Conservation (phyloP, 75 land plant genomes). For the Adiantum capillusveneris region DNA sequence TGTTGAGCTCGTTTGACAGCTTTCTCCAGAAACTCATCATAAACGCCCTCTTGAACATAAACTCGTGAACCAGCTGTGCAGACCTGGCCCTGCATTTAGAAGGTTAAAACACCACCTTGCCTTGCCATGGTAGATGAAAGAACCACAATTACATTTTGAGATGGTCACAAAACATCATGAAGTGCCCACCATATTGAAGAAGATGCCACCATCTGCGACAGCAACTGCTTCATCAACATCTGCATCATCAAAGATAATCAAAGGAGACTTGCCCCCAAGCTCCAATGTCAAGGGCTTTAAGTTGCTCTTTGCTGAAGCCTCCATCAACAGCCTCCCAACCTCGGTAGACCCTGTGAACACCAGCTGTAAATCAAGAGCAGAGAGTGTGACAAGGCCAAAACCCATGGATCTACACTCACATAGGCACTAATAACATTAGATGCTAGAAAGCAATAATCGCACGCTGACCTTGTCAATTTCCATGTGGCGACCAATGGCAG, state of each 20-base stretch:
- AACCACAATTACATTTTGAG: too few species aligned
- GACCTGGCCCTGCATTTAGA: conserved; percentile 20
- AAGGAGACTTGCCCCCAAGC: conserved; percentile 42
- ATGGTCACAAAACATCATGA: too few species aligned
- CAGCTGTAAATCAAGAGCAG: conserved; percentile 6
- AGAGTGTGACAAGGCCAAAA: neutral
- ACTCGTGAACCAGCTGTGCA: conserved; percentile 26
- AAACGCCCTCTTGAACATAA: conserved; percentile 24
- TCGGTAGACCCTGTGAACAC: conserved; percentile 32
- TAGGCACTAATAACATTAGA: too few species aligned
- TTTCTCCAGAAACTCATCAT: conserved; percentile 19
- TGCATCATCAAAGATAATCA: conserved; percentile 37
- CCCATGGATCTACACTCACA: conserved; percentile 5
- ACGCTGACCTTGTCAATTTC: conserved; percentile 59
- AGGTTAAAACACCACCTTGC: neutral
- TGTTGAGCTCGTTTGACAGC: conserved; percentile 11
- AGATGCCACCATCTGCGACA: conserved; percentile 55
- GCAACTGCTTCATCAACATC: conserved; percentile 34
- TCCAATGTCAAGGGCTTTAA: conserved; percentile 37
- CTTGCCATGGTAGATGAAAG: too few species aligned
- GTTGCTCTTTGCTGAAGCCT: conserved; percentile 38
- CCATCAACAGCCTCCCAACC: conserved; percentile 23
- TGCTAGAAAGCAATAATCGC: too few species aligned
- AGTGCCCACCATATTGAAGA: conserved; percentile 67
- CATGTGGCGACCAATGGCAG: conserved; percentile 72